Conservation (phyloP, 345 rosid species). For the Eucalyptus marginata region DNA sequence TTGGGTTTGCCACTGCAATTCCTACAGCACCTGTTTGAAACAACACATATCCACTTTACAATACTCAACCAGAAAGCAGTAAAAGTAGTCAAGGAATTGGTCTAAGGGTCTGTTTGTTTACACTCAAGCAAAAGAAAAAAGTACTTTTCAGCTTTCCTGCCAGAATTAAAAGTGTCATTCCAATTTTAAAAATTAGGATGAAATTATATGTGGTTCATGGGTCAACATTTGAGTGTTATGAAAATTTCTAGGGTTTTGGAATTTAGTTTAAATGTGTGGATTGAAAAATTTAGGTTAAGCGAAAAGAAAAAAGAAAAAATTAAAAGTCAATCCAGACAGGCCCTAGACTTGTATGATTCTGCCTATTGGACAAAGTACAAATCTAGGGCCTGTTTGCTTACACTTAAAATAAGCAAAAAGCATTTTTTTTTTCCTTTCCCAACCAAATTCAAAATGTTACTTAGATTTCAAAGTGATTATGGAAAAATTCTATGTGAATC, state of each 20-base stretch:
- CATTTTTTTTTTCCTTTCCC: neutral
- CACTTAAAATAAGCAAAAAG: neutral
- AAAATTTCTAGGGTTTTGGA: neutral
- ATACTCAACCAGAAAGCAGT: neutral
- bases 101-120: neutral
- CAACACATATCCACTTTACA: neutral
- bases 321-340: neutral
- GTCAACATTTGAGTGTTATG: neutral
- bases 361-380: neutral
- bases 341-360: neutral
- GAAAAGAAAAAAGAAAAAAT: neutral
- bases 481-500: neutral
- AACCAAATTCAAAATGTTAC: neutral
- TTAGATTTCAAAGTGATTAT: neutral
- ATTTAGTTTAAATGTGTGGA: neutral
- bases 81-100: neutral
- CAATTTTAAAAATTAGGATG: neutral
- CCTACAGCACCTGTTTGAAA: conserved; percentile 74
- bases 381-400: neutral
- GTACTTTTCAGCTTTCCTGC: neutral
- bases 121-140: neutral
- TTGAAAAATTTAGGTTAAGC: neutral
- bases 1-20: conserved; percentile 84
- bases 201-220: neutral
- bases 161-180: neutral